Percentiles rank a stretch among this genome's conserved stretches.
These are phyloP conservation scores for Aspergillus egyptiacus DNA, from an alignment of 495 filamentous ascomycete species.

Conservation along the genomic window DNA sequence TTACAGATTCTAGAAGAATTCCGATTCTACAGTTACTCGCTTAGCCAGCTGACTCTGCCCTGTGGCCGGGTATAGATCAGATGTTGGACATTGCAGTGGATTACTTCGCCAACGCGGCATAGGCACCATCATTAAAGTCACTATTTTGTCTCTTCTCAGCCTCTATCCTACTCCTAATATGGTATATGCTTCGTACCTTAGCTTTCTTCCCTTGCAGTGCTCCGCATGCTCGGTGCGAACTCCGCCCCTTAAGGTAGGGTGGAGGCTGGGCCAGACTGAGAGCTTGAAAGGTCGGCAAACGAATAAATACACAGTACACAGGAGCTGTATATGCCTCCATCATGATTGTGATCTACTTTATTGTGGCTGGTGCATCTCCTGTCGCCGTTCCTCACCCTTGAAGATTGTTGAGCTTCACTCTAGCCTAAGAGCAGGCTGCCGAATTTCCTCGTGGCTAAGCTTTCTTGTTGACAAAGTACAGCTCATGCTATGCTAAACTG, in stretches of 20 bases:
- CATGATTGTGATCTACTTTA: background rate
- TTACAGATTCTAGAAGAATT: background rate
- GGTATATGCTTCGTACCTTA: background rate
- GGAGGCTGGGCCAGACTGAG: background rate
- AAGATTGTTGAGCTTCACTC: conserved; percentile 5
- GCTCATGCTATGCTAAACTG: conserved; percentile 1
- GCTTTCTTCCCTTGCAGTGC: conserved; percentile 7
- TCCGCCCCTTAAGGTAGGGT: conserved; percentile 6
- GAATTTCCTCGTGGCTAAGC: conserved; percentile 5
- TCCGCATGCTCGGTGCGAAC: background rate
- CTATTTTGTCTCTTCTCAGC: conserved; percentile 2
- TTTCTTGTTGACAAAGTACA: background rate
- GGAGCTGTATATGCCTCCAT: too few relatives aligned
- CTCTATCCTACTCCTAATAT: background rate
- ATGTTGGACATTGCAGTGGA: background rate
- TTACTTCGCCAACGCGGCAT: background rate
- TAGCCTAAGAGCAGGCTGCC: conserved; percentile 6
- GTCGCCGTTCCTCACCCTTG: background rate
- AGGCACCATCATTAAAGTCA: conserved; percentile 5
- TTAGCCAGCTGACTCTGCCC: conserved; percentile 1
- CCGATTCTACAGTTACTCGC: background rate
- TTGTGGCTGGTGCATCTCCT: conserved; percentile 3
- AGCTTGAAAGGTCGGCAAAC: background rate
- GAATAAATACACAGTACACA: background rate
- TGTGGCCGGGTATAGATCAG: background rate